A percentile compares a stretch with the other conserved stretches of the same genome.
Evolutionary conservation across 495 filamentous ascomycete genomes (phyloP).

Genomic region (Penicillium tannophilum): DNA sequence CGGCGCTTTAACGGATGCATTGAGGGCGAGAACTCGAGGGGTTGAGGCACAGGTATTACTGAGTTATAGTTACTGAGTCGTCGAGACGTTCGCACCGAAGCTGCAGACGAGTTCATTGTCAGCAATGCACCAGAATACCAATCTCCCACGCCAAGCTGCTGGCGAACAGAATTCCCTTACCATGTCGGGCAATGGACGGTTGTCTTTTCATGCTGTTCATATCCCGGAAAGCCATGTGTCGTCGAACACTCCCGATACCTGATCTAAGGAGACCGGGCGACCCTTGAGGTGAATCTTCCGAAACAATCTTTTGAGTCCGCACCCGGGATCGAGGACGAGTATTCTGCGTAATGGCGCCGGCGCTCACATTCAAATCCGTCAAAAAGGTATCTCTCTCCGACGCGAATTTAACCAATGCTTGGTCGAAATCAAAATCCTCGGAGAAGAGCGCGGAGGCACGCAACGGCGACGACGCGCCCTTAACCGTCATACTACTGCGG

Average conservation of each 20-base stretch:
- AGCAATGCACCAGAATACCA: slow-evolving; percentile 1
- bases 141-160: background rate
- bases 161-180: slow-evolving; percentile 51
- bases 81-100: slow-evolving; percentile 86
- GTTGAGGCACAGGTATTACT: slow-evolving; percentile 91
- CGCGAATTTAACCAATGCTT: slow-evolving; percentile 89
- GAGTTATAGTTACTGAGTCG: slow-evolving; percentile 97
- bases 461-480: slow-evolving; percentile 52
- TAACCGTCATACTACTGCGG: slow-evolving; percentile 84
- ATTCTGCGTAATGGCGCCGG: slow-evolving; percentile 75
- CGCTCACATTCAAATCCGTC: slow-evolving; percentile 87
- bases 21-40: slow-evolving; percentile 82
- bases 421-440: slow-evolving; percentile 85
- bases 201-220: slow-evolving; percentile 95
- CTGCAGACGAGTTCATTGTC: slow-evolving; percentile 40
- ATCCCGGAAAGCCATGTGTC: slow-evolving; percentile 85
- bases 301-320: slow-evolving; percentile 77
- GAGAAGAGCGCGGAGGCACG: slow-evolving; percentile 37
- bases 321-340: slow-evolving; percentile 71
- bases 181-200: slow-evolving; percentile 72
- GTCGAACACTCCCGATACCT: slow-evolving; percentile 74
- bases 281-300: slow-evolving; percentile 62
- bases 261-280: slow-evolving; percentile 51
- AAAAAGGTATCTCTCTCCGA: slow-evolving; percentile 91
- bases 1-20: slow-evolving; percentile 94